phyloP scores from a whole-genome alignment of 192 early-diverging fungal genomes.

The Backusella circina region DNA sequence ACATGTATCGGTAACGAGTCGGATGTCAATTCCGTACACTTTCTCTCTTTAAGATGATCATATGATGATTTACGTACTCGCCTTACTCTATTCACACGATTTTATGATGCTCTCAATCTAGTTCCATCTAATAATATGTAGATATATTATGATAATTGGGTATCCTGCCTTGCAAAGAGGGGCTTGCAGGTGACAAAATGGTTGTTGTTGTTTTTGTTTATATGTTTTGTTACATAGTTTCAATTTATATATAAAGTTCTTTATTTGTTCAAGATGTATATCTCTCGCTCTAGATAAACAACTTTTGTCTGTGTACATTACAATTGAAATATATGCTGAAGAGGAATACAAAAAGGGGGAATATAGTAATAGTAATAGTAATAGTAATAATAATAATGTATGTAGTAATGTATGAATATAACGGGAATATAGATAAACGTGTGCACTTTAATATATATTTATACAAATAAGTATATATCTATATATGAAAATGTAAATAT shows the following conservation, averaged over 20 bases:
- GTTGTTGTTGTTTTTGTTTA: slow-evolving; percentile 93
- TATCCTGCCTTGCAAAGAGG: slow-evolving; percentile 74
- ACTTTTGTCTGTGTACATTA: background rate
- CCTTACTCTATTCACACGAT: slow-evolving; percentile 91
- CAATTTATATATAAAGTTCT: background rate
- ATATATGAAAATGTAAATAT: background rate
- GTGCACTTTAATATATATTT: background rate
- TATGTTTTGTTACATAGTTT: background rate
- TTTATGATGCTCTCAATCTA: background rate
- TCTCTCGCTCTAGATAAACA: background rate
- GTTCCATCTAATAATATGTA: slow-evolving; percentile 73
- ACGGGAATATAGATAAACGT: background rate
- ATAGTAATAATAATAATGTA: background rate
- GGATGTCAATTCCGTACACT: slow-evolving; percentile 98
- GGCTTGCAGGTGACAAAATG: slow-evolving; percentile 95
- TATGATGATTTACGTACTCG: slow-evolving; percentile 98
- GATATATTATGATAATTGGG: slow-evolving; percentile 93
- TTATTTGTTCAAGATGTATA: background rate
- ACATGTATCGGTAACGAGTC: slow-evolving; percentile 97
- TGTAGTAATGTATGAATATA: background rate
- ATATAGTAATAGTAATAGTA: background rate
- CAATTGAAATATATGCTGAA: background rate
- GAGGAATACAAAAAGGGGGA: background rate
- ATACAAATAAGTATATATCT: background rate
- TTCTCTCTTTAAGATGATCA: slow-evolving; percentile 97